These are phyloP conservation scores for Microbotryum violaceum DNA, from an alignment of 1,284 basidiomycete genomes.

Conservation along the genomic window DNA sequence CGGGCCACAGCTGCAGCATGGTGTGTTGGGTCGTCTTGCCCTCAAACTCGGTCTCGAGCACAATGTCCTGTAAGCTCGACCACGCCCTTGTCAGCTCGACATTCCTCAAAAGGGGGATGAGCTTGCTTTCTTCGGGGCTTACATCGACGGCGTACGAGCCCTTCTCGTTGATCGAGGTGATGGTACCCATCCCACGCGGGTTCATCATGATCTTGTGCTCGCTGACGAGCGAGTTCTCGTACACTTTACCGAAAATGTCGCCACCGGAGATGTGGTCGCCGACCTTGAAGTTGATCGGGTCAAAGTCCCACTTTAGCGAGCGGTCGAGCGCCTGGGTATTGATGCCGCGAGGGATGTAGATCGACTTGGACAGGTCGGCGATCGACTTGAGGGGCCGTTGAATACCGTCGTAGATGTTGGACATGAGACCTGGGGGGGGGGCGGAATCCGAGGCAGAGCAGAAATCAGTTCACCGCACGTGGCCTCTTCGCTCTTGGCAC, in stretches of 20 bases:
- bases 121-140: neutral
- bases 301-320: slow-evolving; percentile 89
- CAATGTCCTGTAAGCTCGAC: slow-evolving; percentile 61
- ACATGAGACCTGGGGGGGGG: slow-evolving; percentile 69
- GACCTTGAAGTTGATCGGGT: slow-evolving; percentile 71
- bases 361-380: slow-evolving; percentile 91
- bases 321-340: slow-evolving; percentile 94
- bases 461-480: neutral
- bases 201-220: slow-evolving; percentile 97
- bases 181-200: slow-evolving; percentile 87
- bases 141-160: slow-evolving; percentile 89
- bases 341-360: slow-evolving; percentile 97
- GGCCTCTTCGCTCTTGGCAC: neutral
- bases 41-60: slow-evolving; percentile 95
- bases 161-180: slow-evolving; percentile 89
- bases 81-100: neutral
- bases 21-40: slow-evolving; percentile 89
- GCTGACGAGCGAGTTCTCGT: slow-evolving; percentile 92
- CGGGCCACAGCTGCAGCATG: slow-evolving; percentile 98
- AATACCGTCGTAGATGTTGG: slow-evolving; percentile 90
- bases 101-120: neutral
- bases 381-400: slow-evolving; percentile 86
- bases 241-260: slow-evolving; percentile 90
- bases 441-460: slow-evolving; percentile 5
- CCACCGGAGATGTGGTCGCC: slow-evolving; percentile 97